Evolutionary conservation across 768 basidiomycete genomes (phyloP), one percentile per base, ranked within the genome.

Genomic region (Boletus coccyginus): DNA sequence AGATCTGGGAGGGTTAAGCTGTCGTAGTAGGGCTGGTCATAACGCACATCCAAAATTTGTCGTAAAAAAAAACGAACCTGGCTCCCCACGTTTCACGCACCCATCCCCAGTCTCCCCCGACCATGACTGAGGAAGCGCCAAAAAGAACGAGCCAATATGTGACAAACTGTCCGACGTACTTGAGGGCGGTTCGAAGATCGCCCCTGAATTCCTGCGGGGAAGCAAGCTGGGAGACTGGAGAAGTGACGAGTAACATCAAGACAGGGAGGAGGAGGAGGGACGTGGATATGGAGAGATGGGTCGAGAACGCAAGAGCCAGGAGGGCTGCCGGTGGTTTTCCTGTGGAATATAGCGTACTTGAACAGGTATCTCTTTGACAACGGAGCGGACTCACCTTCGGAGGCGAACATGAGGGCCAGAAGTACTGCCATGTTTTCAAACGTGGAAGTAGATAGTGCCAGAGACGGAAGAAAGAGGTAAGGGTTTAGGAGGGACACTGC

Each of bases 1-100:
- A 98, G 73, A 68, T 97, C 95, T 2, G 90, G 89, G 10, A 97
- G 82, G 19, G 81, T 82, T 24, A 97, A 65, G 45, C 95, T 98
- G 52, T 48, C 32, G 61, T 9, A 8, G 7, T 19, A 43, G 10
- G 4, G 7, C 33, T 14, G 24, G 55, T 56, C 33, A 42, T 39
- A 21, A 43, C 7, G 29, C 14, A 8, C 5, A 50, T 46, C 43
- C 40, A n/a, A 9, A 44, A 36, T 5, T 32, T 24, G 8, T 43
- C 13, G 42, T 3, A 42, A 43, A 63, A 46, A 63, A 46, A 50
- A 4, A 66, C 64, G 43, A 66, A 94, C 94, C 82, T 86, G 50
- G 90, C 86, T 16, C 92, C 90, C 92, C 92, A 96, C 0, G 91
- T 92, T 64, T 87, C 84, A 17, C 74, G 68, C 51, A 90, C 71